A percentile compares a stretch with the other conserved stretches of the same genome.
These are phyloP conservation scores for Magnusiomyces magnusii DNA, from an alignment of 1,139 yeast species.

Conservation along the genomic window DNA sequence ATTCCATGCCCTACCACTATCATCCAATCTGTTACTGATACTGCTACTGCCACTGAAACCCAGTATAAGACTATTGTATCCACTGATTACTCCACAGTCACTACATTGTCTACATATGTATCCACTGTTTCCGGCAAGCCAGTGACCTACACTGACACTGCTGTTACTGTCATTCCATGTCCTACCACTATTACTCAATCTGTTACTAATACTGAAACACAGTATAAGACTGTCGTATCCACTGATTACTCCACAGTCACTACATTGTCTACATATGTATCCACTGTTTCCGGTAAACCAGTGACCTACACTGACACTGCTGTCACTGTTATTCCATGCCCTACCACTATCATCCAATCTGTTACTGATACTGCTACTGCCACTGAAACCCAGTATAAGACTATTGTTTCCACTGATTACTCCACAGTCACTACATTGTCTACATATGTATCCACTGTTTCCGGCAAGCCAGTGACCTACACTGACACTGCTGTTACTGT, in stretches of 20 bases:
- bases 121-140: not conserved
- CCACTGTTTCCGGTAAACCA: not conserved
- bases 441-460: not conserved
- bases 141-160: not conserved
- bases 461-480: not conserved
- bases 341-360: not conserved
- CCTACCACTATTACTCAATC: not conserved
- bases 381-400: not conserved
- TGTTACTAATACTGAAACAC: not conserved
- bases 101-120: not conserved
- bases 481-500: not conserved
- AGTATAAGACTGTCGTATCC: not conserved
- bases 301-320: not conserved
- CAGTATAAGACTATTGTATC: not conserved
- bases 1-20: conserved; percentile 3
- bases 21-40: not conserved
- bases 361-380: not conserved
- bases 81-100: not conserved
- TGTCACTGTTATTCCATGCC: not conserved
- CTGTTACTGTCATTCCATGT: not conserved
- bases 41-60: not conserved
- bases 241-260: not conserved
- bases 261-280: not conserved
- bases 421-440: not conserved
- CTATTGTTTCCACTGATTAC: not conserved